phyloP scores from a whole-genome alignment of 2,329 filamentous ascomycete species.

The Claviceps quebecensis region DNA sequence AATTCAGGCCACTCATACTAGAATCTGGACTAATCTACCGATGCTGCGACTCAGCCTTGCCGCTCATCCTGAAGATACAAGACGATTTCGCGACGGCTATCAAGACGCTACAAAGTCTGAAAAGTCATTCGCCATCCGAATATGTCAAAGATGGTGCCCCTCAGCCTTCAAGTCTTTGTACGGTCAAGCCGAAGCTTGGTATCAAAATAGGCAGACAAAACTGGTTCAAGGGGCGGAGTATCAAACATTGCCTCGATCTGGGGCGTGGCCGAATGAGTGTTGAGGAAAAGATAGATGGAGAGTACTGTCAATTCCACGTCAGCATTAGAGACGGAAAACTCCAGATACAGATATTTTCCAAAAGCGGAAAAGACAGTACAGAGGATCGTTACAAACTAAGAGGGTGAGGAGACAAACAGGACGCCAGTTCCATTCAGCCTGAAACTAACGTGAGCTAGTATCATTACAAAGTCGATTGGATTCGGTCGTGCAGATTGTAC shows the following conservation, averaged over 20 bases:
- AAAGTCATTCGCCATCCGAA: constrained; percentile 11
- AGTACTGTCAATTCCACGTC: constrained; percentile 82
- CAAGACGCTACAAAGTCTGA: constrained; percentile 29
- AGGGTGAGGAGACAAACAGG: constrained; percentile 20
- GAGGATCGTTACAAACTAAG: constrained; percentile 50
- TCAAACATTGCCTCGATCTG: constrained; percentile 62
- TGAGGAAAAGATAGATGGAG: constrained; percentile 74
- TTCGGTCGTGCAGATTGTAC: constrained; percentile 44
- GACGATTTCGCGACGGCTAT: constrained; percentile 52
- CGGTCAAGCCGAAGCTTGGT: constrained; percentile 39
- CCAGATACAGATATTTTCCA: constrained; percentile 73
- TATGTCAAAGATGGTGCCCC: constrained; percentile 1
- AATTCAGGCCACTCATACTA: constrained; percentile 53
- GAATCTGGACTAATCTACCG: constrained; percentile 41
- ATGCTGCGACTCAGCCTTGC: constrained; percentile 55
- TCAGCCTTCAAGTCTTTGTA: constrained; percentile 12
- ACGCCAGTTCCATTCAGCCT: background rate
- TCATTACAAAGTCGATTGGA: constrained; percentile 49
- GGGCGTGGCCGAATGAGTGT: constrained; percentile 50
- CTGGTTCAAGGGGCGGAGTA: constrained; percentile 53
- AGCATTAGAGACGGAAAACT: constrained; percentile 42
- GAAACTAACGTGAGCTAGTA: constrained; percentile 18
- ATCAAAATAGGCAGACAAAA: constrained; percentile 50
- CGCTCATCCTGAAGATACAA: constrained; percentile 54
- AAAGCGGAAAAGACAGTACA: constrained; percentile 83